Percentiles rank a stretch among this genome's conserved stretches.
These are phyloP conservation scores for Monilinia laxa DNA, from an alignment of 2,329 filamentous ascomycete species.

Conservation along the genomic window DNA sequence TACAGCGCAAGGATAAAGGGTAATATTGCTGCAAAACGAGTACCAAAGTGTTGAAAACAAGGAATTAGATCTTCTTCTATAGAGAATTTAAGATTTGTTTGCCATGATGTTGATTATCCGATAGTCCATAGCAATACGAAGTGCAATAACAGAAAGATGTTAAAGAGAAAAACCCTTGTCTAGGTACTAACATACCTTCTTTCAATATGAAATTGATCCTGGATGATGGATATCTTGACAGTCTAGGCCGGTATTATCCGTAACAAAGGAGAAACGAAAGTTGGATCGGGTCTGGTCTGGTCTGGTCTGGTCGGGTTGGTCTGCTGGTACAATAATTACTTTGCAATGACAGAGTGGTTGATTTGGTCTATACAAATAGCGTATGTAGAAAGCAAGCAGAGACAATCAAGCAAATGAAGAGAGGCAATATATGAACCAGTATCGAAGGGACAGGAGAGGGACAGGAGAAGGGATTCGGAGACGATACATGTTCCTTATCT, in stretches of 20 bases:
- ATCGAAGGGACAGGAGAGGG: neutral
- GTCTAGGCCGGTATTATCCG: neutral
- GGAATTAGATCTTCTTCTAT: neutral
- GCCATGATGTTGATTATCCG: too few relatives aligned
- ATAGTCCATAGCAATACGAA: neutral
- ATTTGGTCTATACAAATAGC: too few relatives aligned
- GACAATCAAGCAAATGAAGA: too few relatives aligned
- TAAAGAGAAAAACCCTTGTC: neutral
- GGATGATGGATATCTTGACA: too few relatives aligned
- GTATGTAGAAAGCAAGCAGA: too few relatives aligned
- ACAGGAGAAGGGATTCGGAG: neutral
- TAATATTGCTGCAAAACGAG: neutral
- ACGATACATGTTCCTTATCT: slow-evolving; percentile 6
- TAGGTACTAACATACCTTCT: neutral
- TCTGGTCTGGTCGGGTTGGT: too few relatives aligned
- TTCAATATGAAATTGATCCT: neutral
- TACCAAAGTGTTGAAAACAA: neutral
- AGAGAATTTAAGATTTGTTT: neutral
- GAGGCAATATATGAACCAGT: neutral
- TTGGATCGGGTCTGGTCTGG: too few relatives aligned
- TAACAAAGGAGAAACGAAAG: neutral
- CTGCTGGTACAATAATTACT: too few relatives aligned
- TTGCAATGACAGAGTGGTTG: too few relatives aligned
- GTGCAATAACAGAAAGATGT: neutral
- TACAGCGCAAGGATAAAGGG: slow-evolving; percentile 8